Percentiles rank a stretch among this genome's conserved stretches.
These are phyloP conservation scores for Kwoniella shandongensis DNA, from an alignment of 768 basidiomycete genomes.

Conservation along the genomic window DNA sequence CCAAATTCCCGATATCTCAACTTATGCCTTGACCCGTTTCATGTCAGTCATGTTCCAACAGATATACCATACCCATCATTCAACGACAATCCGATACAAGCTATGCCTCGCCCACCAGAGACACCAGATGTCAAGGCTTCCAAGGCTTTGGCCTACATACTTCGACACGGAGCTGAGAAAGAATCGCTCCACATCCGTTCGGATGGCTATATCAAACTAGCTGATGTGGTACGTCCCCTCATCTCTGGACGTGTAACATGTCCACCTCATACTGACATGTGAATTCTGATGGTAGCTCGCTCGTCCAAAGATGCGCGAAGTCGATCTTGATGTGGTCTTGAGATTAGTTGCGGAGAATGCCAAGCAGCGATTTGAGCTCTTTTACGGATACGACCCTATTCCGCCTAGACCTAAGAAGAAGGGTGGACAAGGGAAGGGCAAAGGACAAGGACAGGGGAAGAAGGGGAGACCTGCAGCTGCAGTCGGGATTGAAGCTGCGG, in stretches of 20 bases:
- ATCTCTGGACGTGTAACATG: no score
- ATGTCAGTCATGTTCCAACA: no score
- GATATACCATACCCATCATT: no score
- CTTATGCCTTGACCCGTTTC: no score
- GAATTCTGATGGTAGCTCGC: slow-evolving; percentile 59
- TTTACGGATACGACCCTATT: slow-evolving; percentile 48
- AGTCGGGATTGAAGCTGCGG: no score
- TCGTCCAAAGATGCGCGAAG: slow-evolving; percentile 65
- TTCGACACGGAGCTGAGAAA: slow-evolving; percentile 82
- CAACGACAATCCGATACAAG: no score
- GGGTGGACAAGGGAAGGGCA: no score
- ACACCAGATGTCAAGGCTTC: slow-evolving; percentile 69
- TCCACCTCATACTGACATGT: not conserved
- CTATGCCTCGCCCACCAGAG: slow-evolving; percentile 57
- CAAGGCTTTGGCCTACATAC: slow-evolving; percentile 84
- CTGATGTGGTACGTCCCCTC: slow-evolving; percentile 68
- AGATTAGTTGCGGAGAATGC: slow-evolving; percentile 52
- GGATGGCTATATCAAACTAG: slow-evolving; percentile 82
- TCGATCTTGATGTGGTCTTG: slow-evolving; percentile 57
- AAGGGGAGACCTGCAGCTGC: no score
- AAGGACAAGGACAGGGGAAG: no score
- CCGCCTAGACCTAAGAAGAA: slow-evolving; percentile 38
- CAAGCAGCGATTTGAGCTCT: slow-evolving; percentile 52
- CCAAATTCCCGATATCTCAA: no score
- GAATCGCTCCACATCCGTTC: slow-evolving; percentile 72